Percentiles rank a stretch among this genome's conserved stretches.
Conservation (phyloP, 2,329 filamentous ascomycete species). For the Pseudogymnoascus sp. region DNA sequence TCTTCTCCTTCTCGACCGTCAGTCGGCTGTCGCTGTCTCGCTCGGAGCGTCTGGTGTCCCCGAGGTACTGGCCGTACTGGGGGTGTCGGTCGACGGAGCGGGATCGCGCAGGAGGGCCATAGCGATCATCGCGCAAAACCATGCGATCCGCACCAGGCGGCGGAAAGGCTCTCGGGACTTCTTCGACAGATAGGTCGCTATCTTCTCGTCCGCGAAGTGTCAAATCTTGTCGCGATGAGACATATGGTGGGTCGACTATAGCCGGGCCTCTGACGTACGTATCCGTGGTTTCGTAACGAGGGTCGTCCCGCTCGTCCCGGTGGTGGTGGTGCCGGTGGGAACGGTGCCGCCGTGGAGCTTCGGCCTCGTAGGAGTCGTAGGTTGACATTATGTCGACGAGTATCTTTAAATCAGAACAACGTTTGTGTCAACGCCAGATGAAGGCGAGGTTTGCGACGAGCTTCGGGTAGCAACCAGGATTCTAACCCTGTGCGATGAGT, state of each 20-base stretch:
- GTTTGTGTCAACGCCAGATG: not conserved
- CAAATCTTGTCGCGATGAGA: slow-evolving; percentile 42
- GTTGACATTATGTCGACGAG: slow-evolving; percentile 19
- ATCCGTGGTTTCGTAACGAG: slow-evolving; percentile 42
- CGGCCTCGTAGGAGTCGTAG: slow-evolving; percentile 24
- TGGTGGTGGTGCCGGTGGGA: slow-evolving; percentile 15
- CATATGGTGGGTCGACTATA: slow-evolving; percentile 20
- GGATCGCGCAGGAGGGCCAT: slow-evolving; percentile 44
- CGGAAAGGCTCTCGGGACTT: slow-evolving; percentile 76
- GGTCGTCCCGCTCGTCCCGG: slow-evolving; percentile 39
- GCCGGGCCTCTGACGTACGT: slow-evolving; percentile 25
- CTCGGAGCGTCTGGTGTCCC: slow-evolving; percentile 39
- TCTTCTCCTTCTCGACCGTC: slow-evolving; percentile 52
- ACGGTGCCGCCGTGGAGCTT: slow-evolving; percentile 21
- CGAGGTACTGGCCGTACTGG: slow-evolving; percentile 53
- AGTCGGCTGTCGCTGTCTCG: slow-evolving; percentile 41
- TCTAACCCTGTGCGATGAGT: not conserved
- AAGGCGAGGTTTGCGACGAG: not conserved
- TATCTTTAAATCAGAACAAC: not conserved
- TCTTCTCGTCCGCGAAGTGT: slow-evolving; percentile 58
- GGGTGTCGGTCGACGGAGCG: slow-evolving; percentile 55
- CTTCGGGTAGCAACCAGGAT: not conserved
- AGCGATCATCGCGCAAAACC: slow-evolving; percentile 25
- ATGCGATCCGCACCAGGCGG: slow-evolving; percentile 44
- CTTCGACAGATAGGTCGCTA: slow-evolving; percentile 68